Conservation (phyloP, 345 rosid species). For the Barbarea vulgaris region DNA sequence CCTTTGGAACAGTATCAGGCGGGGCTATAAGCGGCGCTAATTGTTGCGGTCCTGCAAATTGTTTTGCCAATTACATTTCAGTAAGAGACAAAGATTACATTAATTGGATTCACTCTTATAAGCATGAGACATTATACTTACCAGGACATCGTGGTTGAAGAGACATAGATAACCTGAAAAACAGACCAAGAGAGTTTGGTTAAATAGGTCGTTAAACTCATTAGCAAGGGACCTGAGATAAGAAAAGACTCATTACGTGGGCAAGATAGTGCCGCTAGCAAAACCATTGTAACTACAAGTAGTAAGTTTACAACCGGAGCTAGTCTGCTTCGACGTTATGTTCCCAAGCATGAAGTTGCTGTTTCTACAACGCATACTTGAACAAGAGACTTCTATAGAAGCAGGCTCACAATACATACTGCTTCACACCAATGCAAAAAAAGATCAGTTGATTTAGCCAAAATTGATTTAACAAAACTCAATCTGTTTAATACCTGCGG, state of each 20-base stretch:
- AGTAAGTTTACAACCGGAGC: slow-evolving; percentile 91
- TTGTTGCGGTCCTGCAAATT: slow-evolving; percentile 68
- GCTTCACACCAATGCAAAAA: slow-evolving; percentile 26
- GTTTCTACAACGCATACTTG: slow-evolving; percentile 88
- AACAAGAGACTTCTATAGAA: slow-evolving; percentile 87
- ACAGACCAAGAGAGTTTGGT: not conserved
- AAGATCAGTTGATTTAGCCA: slow-evolving; percentile 3
- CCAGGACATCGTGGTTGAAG: slow-evolving; percentile 96
- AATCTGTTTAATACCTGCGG: slow-evolving; percentile 56
- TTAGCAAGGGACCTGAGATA: not conserved
- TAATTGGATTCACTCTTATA: not conserved
- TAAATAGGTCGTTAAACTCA: not conserved
- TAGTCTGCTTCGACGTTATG: slow-evolving; percentile 61
- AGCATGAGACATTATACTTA: slow-evolving; percentile 30
- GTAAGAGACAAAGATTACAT: not conserved
- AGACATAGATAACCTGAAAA: slow-evolving; percentile 69
- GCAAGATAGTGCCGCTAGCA: slow-evolving; percentile 71
- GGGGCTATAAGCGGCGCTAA: slow-evolving; percentile 76
- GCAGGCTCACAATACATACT: slow-evolving; percentile 95
- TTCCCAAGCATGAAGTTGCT: slow-evolving; percentile 92
- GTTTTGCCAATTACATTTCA: slow-evolving; percentile 1
- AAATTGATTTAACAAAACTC: not conserved
- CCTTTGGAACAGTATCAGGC: slow-evolving; percentile 63
- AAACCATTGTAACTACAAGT: slow-evolving; percentile 80
- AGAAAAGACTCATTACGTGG: slow-evolving; percentile 52